Conservation (phyloP, 1,284 basidiomycete species). For the Apiotrichum akiyoshidainum region DNA sequence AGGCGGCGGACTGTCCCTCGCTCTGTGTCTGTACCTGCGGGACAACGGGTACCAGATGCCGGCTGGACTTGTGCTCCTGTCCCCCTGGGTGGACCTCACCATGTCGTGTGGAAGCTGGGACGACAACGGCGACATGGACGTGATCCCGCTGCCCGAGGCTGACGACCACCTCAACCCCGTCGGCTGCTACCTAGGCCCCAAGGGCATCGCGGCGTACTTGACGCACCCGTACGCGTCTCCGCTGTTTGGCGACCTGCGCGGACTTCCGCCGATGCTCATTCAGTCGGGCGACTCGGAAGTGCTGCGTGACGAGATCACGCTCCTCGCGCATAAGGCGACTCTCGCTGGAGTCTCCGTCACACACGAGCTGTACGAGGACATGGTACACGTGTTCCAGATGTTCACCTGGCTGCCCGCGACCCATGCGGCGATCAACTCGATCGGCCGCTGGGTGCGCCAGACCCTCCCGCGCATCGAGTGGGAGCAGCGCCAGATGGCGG, state of each 20-base stretch:
- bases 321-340: slow-evolving; percentile 92
- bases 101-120: slow-evolving; percentile 98
- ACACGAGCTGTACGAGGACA: slow-evolving; percentile 91
- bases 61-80: slow-evolving; percentile 77
- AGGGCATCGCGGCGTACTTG: slow-evolving; percentile 71
- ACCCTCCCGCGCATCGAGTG: slow-evolving; percentile 62
- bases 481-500: slow-evolving; percentile 19
- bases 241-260: slow-evolving; percentile 85
- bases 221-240: slow-evolving; percentile 96
- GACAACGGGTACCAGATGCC: slow-evolving; percentile 79
- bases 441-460: slow-evolving; percentile 62
- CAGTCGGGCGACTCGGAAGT: slow-evolving; percentile 94
- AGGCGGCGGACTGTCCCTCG: slow-evolving; percentile 82
- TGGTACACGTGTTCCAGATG: slow-evolving; percentile 85
- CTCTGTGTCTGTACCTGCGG: slow-evolving; percentile 85
- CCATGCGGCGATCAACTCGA: slow-evolving; percentile 62
- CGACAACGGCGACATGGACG: slow-evolving; percentile 77
- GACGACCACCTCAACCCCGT: slow-evolving; percentile 92
- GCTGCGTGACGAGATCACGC: slow-evolving; percentile 82
- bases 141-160: slow-evolving; percentile 68
- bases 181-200: slow-evolving; percentile 82
- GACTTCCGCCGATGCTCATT: slow-evolving; percentile 84
- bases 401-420: slow-evolving; percentile 77
- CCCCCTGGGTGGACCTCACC: slow-evolving; percentile 92
- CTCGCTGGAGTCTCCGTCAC: slow-evolving; percentile 81